phyloP scores from a whole-genome alignment of 75 land plant species.

The Cunninghamia lanceolata region DNA sequence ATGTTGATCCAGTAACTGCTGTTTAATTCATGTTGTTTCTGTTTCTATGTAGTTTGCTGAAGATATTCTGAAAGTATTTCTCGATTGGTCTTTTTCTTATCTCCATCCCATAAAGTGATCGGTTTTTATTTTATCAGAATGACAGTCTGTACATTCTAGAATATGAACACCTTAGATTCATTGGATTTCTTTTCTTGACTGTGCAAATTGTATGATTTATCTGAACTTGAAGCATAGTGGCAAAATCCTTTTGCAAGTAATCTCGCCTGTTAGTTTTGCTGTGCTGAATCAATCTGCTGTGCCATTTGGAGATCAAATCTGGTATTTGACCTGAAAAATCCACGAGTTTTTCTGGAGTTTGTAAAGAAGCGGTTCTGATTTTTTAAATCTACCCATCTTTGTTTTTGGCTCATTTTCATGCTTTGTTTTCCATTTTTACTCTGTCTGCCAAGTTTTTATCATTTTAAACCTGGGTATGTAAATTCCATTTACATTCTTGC shows the following conservation, averaged over 20 bases:
- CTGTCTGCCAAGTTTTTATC: background rate
- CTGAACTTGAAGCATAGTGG: background rate
- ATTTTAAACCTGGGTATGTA: background rate
- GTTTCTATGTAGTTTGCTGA: background rate
- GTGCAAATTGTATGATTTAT: too few species aligned
- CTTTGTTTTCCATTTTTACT: background rate
- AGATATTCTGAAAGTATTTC: background rate
- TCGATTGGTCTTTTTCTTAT: too few species aligned
- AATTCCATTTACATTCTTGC: background rate
- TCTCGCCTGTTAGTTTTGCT: background rate
- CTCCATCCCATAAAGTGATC: too few species aligned
- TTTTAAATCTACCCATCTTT: background rate
- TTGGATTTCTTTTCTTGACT: too few species aligned
- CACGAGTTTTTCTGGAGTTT: background rate
- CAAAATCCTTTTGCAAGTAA: background rate
- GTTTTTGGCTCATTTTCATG: background rate
- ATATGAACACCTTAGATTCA: too few species aligned
- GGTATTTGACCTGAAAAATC: background rate
- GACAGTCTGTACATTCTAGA: too few species aligned
- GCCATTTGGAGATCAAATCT: background rate
- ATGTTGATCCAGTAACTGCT: background rate
- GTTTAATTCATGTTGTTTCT: background rate
- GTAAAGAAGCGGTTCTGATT: background rate
- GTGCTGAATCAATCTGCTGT: background rate
- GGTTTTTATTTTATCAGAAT: too few species aligned